phyloP scores from a whole-genome alignment of 306 rosid species.

The Canavalia ensiformis region DNA sequence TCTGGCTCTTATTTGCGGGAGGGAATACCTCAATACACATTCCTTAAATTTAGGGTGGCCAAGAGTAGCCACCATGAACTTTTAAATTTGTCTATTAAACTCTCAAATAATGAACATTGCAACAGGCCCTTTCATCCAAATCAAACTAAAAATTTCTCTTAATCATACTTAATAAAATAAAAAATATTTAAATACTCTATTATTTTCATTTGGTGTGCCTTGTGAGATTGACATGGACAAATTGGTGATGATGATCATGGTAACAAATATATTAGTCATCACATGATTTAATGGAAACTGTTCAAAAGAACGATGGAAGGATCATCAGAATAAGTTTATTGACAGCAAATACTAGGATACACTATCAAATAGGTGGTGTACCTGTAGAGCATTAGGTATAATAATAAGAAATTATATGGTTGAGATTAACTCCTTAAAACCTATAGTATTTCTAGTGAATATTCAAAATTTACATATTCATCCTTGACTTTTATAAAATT shows the following conservation, averaged over 20 bases:
- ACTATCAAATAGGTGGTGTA: too few species aligned
- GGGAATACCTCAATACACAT: not conserved
- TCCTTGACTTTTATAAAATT: too few species aligned
- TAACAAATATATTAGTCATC: conserved; percentile 12
- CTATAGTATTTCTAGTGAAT: too few species aligned
- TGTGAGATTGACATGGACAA: conserved; percentile 20
- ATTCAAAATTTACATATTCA: too few species aligned
- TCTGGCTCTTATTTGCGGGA: not conserved
- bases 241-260: not conserved
- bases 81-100: not conserved
- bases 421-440: too few species aligned
- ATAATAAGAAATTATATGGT: too few species aligned
- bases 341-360: too few species aligned
- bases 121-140: not conserved
- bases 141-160: conserved; percentile 24
- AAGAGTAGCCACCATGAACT: conserved; percentile 17
- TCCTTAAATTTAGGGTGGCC: conserved; percentile 17
- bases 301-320: not conserved
- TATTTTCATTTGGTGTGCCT: not conserved
- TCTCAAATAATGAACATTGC: conserved; percentile 10
- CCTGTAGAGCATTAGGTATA: too few species aligned
- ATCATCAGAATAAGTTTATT: not conserved
- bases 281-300: not conserved
- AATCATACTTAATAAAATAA: not conserved
- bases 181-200: not conserved